Percentiles rank a stretch among this genome's conserved stretches.
Conservation (phyloP, 2,329 filamentous ascomycete species). For the Epichloe hybrida region DNA sequence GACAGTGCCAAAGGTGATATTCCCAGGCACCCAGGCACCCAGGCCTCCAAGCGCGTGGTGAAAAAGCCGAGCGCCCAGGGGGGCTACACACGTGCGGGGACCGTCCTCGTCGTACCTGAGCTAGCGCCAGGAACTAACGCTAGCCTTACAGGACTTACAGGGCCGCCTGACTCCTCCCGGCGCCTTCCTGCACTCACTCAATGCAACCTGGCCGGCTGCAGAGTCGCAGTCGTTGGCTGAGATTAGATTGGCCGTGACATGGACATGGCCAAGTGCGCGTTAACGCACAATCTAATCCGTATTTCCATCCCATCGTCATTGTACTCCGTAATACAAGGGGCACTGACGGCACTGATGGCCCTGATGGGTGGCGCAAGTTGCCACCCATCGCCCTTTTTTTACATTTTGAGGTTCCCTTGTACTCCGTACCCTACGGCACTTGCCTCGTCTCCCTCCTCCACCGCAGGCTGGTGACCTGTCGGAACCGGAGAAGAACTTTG, state of each 20-base stretch:
- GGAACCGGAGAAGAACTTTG: too few species aligned
- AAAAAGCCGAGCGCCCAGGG: background rate
- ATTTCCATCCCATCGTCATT: background rate
- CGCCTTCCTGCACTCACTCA: background rate
- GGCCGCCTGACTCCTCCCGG: background rate
- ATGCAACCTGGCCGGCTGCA: background rate
- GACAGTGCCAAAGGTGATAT: background rate
- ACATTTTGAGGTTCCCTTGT: too few species aligned
- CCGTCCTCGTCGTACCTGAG: background rate
- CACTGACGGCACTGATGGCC: too few species aligned
- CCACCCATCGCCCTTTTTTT: too few species aligned
- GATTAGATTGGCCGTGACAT: background rate
- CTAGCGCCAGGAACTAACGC: constrained; percentile 2
- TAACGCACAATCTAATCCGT: background rate
- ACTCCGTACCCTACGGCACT: background rate
- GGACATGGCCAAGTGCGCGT: background rate
- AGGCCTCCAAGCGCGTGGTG: too few species aligned
- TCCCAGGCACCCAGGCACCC: too few species aligned
- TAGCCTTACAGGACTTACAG: too few species aligned
- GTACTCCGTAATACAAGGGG: too few species aligned
- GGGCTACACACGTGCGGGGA: background rate
- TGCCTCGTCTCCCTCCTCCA: background rate
- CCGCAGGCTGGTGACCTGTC: background rate
- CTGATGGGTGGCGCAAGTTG: too few species aligned
- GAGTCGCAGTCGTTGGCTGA: background rate